phyloP scores from a whole-genome alignment of 345 rosid genomes.

The Eucalyptus erythrocorys region DNA sequence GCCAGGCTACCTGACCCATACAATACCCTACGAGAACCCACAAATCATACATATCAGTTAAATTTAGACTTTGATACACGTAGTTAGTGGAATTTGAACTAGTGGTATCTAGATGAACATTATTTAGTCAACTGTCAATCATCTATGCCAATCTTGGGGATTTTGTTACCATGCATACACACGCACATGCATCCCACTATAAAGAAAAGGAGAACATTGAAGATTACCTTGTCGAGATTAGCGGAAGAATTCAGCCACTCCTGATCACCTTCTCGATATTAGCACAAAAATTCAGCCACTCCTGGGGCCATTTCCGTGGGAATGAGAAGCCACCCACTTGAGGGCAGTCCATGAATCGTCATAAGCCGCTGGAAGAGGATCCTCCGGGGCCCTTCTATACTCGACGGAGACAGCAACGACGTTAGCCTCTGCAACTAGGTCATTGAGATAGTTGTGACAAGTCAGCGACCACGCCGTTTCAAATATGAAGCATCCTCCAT shows the following conservation, averaged over 20 bases:
- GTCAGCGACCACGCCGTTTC: constrained; percentile 3
- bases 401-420: constrained; percentile 14
- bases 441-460: constrained; percentile 2
- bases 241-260: not conserved
- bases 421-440: constrained; percentile 5
- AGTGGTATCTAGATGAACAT: too few relatives aligned
- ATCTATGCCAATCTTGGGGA: not conserved
- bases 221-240: not conserved
- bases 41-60: not conserved
- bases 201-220: not conserved
- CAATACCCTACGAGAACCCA: not conserved
- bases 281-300: not conserved
- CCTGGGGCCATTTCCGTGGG: constrained; percentile 1
- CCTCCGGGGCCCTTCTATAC: constrained; percentile 26
- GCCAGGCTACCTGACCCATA: not conserved
- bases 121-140: too few relatives aligned
- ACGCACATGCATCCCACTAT: not conserved
- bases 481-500: constrained; percentile 22
- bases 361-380: constrained; percentile 12
- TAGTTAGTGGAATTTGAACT: too few relatives aligned
- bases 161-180: not conserved
- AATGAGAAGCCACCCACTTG: constrained; percentile 23
- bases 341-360: constrained; percentile 36
- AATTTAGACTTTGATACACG: too few relatives aligned
- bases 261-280: not conserved